These are phyloP conservation scores for Entomophthora muscae DNA, from an alignment of 371 early-diverging fungal species.

Conservation along the genomic window DNA sequence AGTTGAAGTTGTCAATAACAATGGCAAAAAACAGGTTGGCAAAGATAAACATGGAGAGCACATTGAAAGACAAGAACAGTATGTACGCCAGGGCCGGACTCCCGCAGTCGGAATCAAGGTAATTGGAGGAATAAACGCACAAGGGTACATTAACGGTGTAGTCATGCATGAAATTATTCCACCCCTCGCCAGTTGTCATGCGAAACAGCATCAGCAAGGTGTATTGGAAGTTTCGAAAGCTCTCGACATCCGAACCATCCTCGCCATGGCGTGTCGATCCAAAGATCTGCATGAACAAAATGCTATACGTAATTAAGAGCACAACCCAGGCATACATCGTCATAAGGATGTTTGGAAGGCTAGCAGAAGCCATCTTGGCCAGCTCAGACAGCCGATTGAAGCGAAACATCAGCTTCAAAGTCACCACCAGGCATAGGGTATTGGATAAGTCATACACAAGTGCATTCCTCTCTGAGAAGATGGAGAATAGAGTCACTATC, in stretches of 20 bases:
- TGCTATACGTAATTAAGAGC: constrained; percentile 38
- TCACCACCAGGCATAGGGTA: neutral
- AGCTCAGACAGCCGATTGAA: neutral
- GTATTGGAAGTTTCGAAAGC: constrained; percentile 33
- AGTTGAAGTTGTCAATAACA: constrained; percentile 50
- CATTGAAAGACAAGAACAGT: no score
- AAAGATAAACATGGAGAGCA: no score
- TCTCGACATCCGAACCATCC: constrained; percentile 28
- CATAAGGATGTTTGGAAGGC: neutral
- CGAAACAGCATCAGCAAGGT: constrained; percentile 36
- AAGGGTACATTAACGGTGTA: constrained; percentile 35
- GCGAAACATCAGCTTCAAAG: neutral
- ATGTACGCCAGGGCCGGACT: no score
- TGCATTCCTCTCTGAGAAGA: no score
- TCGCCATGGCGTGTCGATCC: constrained; percentile 42
- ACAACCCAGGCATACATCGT: constrained; percentile 36
- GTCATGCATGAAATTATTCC: no score
- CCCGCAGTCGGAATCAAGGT: constrained; percentile 44
- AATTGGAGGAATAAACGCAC: constrained; percentile 29
- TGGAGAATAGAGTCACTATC: no score
- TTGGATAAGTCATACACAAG: constrained; percentile 19
- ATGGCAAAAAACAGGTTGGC: constrained; percentile 49
- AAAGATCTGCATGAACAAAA: no score
- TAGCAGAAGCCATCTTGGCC: no score
- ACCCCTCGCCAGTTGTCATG: no score